Evolutionary conservation across 1,284 basidiomycete species (phyloP).

Genomic region (Pseudozyma thailandica): DNA sequence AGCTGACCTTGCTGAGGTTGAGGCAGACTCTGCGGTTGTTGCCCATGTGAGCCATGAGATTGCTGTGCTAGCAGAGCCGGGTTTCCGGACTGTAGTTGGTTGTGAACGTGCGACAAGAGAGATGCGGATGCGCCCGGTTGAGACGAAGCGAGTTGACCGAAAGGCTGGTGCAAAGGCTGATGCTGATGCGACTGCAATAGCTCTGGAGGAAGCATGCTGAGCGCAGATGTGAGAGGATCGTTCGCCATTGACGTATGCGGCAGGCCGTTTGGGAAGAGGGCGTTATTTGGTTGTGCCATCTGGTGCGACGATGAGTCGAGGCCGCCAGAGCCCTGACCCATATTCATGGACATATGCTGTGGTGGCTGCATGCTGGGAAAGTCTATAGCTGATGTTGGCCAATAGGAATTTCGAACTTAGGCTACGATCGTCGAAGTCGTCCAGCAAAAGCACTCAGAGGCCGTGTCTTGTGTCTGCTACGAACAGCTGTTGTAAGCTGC

Average conservation of each 20-base stretch:
- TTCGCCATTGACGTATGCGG: constrained; percentile 17
- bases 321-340: constrained; percentile 15
- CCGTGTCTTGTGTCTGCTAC: neutral
- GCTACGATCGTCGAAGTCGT: neutral
- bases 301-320: constrained; percentile 19
- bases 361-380: constrained; percentile 29
- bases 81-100: constrained; percentile 21
- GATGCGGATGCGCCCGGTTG: constrained; percentile 18
- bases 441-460: neutral
- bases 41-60: neutral
- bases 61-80: constrained; percentile 16
- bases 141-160: constrained; percentile 32
- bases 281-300: constrained; percentile 8
- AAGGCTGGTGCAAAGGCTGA: constrained; percentile 25
- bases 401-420: neutral
- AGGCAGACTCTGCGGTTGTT: constrained; percentile 4
- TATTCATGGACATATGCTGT: constrained; percentile 34
- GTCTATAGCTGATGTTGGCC: neutral
- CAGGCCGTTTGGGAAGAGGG: constrained; percentile 22
- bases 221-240: constrained; percentile 33
- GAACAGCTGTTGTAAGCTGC: neutral
- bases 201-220: constrained; percentile 29
- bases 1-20: constrained; percentile 9
- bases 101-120: constrained; percentile 28
- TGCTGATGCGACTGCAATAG: constrained; percentile 34